phyloP scores from a whole-genome alignment of 2,329 filamentous ascomycete species.

The Penicillium sp. region DNA sequence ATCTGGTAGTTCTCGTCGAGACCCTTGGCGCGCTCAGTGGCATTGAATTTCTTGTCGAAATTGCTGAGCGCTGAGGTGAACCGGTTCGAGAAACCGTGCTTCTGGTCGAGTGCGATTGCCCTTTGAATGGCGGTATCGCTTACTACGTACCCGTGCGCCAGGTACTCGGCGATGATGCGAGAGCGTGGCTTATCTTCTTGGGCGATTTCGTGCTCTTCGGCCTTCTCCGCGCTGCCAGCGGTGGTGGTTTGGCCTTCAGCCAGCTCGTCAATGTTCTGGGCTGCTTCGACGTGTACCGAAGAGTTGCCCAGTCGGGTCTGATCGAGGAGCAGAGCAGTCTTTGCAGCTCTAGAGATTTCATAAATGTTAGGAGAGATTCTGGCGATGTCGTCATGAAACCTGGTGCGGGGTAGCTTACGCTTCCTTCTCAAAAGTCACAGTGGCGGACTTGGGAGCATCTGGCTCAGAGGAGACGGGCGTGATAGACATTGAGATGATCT shows the following conservation, averaged over 20 bases:
- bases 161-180: slow-evolving; percentile 91
- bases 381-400: slow-evolving; percentile 9
- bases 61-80: slow-evolving; percentile 71
- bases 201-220: slow-evolving; percentile 62
- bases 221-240: slow-evolving; percentile 49
- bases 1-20: slow-evolving; percentile 82
- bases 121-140: slow-evolving; percentile 70
- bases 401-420: slow-evolving; percentile 49
- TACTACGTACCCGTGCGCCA: slow-evolving; percentile 87
- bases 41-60: slow-evolving; percentile 82
- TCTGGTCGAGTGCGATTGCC: slow-evolving; percentile 80
- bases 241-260: slow-evolving; percentile 55
- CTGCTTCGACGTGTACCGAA: slow-evolving; percentile 71
- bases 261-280: slow-evolving; percentile 60
- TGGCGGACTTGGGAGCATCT: slow-evolving; percentile 69
- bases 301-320: slow-evolving; percentile 82
- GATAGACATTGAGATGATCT: slow-evolving; percentile 78
- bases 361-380: background rate
- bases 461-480: slow-evolving; percentile 51
- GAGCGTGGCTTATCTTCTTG: slow-evolving; percentile 96
- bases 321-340: slow-evolving; percentile 93
- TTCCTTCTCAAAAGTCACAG: slow-evolving; percentile 95
- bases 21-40: slow-evolving; percentile 75
- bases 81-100: slow-evolving; percentile 75
- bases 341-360: slow-evolving; percentile 61